A percentile compares a stretch with the other conserved stretches of the same genome.
Conservation (phyloP, 2,329 filamentous ascomycete genomes). For the Microdochium bolleyi region DNA sequence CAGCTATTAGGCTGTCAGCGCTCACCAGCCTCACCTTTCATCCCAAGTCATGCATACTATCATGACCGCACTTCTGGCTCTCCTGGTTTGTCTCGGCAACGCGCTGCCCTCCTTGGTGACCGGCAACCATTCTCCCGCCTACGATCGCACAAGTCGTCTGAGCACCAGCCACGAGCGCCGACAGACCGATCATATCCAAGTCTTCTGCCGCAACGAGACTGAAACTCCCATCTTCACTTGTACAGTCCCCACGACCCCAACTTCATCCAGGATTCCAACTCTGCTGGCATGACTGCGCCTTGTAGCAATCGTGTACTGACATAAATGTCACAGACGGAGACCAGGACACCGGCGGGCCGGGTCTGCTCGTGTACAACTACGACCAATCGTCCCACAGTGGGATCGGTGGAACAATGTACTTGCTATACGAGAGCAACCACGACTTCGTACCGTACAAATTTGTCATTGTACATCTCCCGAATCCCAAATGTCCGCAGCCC, state of each 20-base stretch:
- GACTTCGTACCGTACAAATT: constrained; percentile 12
- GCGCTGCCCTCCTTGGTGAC: too few relatives aligned
- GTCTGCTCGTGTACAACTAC: constrained; percentile 8
- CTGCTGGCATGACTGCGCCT: too few relatives aligned
- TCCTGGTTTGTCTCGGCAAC: too few relatives aligned
- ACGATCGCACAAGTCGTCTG: not conserved
- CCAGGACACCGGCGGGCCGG: constrained; percentile 8
- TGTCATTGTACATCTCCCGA: constrained; percentile 3
- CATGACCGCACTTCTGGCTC: too few relatives aligned
- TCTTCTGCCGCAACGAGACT: constrained; percentile 10
- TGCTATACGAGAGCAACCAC: constrained; percentile 11
- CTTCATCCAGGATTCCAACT: too few relatives aligned
- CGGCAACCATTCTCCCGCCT: too few relatives aligned
- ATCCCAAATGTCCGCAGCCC: not conserved
- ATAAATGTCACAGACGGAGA: constrained; percentile 5
- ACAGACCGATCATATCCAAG: constrained; percentile 2
- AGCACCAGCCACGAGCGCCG: not conserved
- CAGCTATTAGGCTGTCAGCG: too few relatives aligned
- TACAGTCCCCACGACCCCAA: not conserved
- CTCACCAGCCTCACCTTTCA: too few relatives aligned
- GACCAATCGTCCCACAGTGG: constrained; percentile 7
- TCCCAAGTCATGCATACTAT: too few relatives aligned
- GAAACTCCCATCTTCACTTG: constrained; percentile 4
- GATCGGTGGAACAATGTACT: constrained; percentile 10
- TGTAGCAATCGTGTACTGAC: not conserved